phyloP scores from a whole-genome alignment of 1,139 yeast genomes.

The Yamadazyma dushanensis region DNA sequence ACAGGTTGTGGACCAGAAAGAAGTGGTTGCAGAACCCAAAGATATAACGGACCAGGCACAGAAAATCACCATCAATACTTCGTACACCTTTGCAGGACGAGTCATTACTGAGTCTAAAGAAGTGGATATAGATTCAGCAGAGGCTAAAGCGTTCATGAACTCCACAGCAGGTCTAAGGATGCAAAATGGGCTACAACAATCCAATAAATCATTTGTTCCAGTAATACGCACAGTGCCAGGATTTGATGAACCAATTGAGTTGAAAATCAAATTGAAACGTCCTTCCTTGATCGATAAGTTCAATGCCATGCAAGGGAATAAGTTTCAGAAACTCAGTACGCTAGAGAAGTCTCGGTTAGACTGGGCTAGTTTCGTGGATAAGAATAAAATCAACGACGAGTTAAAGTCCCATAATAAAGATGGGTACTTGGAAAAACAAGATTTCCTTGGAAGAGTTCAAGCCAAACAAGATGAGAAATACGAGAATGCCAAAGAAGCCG shows the following conservation, averaged over 20 bases:
- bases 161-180: constrained; percentile 32
- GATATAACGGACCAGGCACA: constrained; percentile 14
- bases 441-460: constrained; percentile 78
- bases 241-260: constrained; percentile 29
- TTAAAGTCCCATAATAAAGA: constrained; percentile 72
- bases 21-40: constrained; percentile 2
- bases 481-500: constrained; percentile 54
- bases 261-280: constrained; percentile 55
- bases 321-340: constrained; percentile 74
- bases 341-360: constrained; percentile 89
- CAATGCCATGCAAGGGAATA: constrained; percentile 30
- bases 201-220: constrained; percentile 31
- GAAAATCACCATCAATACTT: constrained; percentile 69
- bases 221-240: constrained; percentile 40
- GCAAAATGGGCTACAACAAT: constrained; percentile 10
- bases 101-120: constrained; percentile 71
- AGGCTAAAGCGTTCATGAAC: constrained; percentile 77
- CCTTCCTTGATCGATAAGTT: constrained; percentile 74
- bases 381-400: constrained; percentile 81
- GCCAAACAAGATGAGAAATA: constrained; percentile 62
- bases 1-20: constrained; percentile 16
- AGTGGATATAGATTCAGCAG: constrained; percentile 78
- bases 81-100: constrained; percentile 90
- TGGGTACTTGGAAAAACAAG: constrained; percentile 90
- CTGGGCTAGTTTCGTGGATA: constrained; percentile 94